These are phyloP conservation scores for Fraxinus pennsylvanica DNA, from an alignment of 257 asterid species.

Conservation along the genomic window DNA sequence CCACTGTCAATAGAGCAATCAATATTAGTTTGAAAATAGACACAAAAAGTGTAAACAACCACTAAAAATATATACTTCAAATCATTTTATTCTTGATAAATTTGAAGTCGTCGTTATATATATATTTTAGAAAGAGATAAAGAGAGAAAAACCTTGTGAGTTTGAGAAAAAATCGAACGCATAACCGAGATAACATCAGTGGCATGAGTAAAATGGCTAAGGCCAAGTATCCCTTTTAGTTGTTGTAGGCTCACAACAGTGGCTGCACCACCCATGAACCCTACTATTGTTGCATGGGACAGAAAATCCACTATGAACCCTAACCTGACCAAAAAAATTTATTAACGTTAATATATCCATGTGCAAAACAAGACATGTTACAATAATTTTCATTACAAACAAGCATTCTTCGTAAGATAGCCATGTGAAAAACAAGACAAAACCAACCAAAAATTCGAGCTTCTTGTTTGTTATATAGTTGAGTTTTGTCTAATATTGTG, in stretches of 20 bases:
- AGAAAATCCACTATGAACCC: constrained; percentile 94
- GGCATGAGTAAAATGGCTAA: constrained; percentile 72
- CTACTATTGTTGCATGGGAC: constrained; percentile 96
- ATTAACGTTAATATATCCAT: background rate
- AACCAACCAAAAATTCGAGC: background rate
- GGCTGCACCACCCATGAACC: constrained; percentile 97
- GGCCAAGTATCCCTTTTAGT: constrained; percentile 74
- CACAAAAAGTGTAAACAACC: background rate
- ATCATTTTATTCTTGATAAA: background rate
- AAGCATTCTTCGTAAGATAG: background rate
- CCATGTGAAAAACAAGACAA: background rate
- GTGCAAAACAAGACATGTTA: background rate
- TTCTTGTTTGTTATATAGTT: background rate
- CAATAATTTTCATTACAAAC: background rate
- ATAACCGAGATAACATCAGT: constrained; percentile 76
- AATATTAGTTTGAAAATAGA: background rate
- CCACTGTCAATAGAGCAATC: constrained; percentile 63
- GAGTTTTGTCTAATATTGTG: background rate
- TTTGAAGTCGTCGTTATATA: background rate
- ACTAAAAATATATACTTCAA: too few species aligned
- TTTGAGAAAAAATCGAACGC: constrained; percentile 75
- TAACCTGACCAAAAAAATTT: constrained; percentile 42
- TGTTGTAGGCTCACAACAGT: constrained; percentile 90
- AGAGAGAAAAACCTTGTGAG: constrained; percentile 51
- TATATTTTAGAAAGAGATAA: background rate